Evolutionary conservation across 192 early-diverging fungal species (phyloP), one percentile per base, ranked within the genome.

Genomic region (Chytriomyces confervae): DNA sequence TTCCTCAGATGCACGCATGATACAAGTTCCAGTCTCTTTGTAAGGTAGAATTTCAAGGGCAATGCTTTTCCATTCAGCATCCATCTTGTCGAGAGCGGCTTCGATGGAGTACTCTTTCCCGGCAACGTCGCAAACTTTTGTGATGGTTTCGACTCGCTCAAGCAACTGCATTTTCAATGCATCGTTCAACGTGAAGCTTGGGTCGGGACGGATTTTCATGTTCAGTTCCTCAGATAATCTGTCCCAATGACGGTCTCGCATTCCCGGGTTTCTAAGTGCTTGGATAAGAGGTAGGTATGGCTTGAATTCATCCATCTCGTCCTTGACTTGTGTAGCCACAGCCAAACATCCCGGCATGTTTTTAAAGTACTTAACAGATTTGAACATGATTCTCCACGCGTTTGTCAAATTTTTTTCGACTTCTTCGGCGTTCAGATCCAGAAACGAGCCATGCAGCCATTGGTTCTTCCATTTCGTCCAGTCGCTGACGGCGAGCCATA

Each of bases 71-170:
- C 89, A 90, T 73, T 90, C 89, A 44, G 44, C 60, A 50, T 89
- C 87, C 89, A 90, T 90, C 66, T 89, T 89, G 74, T 90, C 89
- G 5, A 90, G 75, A 0, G 89, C 87, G 5, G 82, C 82, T 78
- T 90, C 87, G 61, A 90, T 90, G 0, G 87, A 89, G 82, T 90
- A 90, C 67, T 90, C 89, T 61, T 90, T 90, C 10, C 87, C 89
- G 50, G 89, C 89, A 6, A 81, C 80, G 63, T 89, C 87, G 73
- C 87, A 90, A 16, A 90, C 85, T 70, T 88, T 89, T n/a, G 87
- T 77, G 24, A 90, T 89, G 60, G 62, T 75, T 23, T 89, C 87
- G 43, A 90, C 81, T 24, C 79, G 78, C 43, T 90, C 87, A 23
- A 87, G 62, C 13, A 90, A 65, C 45, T 87, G 86, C 83, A 90